Conservation (phyloP, 2,329 filamentous ascomycete species). For the Hymenoscyphus albidus region DNA sequence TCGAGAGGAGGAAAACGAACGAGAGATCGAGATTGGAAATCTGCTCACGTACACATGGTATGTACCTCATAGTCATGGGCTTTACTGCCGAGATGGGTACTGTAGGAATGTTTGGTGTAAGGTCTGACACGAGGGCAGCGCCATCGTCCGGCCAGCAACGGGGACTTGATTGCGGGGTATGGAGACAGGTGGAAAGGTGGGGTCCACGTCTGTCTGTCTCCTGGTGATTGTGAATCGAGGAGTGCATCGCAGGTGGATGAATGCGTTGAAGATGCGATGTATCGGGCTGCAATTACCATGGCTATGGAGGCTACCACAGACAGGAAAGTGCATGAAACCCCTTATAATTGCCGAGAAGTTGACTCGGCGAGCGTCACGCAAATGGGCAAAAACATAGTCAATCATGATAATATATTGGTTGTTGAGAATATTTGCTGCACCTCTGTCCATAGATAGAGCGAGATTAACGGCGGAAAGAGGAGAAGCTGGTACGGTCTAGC, state of each 20-base stretch:
- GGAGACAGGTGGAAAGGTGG: not conserved
- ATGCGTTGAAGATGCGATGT: conserved; percentile 1
- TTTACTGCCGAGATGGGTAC: not conserved
- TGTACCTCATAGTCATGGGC: not conserved
- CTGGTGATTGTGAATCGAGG: not conserved
- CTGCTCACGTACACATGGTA: not conserved
- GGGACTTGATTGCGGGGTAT: conserved; percentile 4
- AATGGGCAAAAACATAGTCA: not conserved
- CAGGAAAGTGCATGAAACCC: not conserved
- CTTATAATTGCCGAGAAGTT: not conserved
- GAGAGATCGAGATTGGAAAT: not conserved
- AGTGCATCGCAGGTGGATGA: not conserved
- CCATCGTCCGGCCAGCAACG: not conserved
- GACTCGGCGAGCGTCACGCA: not conserved
- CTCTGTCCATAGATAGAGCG: not conserved
- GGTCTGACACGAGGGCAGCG: not conserved
- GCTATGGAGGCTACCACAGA: not conserved
- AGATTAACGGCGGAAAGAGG: not conserved
- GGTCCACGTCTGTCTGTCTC: not conserved
- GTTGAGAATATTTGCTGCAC: not conserved
- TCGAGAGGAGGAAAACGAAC: not conserved
- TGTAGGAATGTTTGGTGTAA: not conserved
- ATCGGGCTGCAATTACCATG: conserved; percentile 3
- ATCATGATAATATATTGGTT: not conserved
- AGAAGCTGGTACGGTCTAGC: not conserved